Evolutionary conservation across 192 early-diverging fungal genomes (phyloP), one percentile per base, ranked within the genome.

Genomic region (Entophlyctis helioformis): DNA sequence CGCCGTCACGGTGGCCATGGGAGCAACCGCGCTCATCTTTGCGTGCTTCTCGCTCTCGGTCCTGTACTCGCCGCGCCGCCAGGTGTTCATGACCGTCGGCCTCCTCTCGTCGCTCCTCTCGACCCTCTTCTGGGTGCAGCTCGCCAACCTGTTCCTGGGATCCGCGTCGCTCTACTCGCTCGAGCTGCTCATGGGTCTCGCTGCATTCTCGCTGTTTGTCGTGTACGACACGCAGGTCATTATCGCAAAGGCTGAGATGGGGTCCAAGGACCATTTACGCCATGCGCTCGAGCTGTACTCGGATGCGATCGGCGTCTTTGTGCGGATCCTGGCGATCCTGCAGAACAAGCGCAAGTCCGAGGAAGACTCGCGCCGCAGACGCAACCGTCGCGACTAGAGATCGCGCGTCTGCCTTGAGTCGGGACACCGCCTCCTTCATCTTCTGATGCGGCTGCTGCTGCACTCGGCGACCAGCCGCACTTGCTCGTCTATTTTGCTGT

Each of bases 201-300:
- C 64, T 33, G 49, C 69, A 10, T 77, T 77, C 57, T 48, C 53
- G 22, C 27, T 53, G n/a, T 74, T 51, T 56, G 64, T 77, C 12
- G 36, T 77, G 13, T 77, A 62, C 48, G 74, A 77, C 49, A 77
- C 74, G 20, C 74, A 77, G 47, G 27, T 71, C 38, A 72, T 77
- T 43, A 57, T 77, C 28, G 54, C 60, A 27, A 59, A 57, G 42
- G 56, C 54, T 15, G 57, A 66, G 36, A 29, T 46, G 5, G 71
- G 71, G 23, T 53, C 20, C 6, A 23, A 48, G 10, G 57, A 68
- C 50, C 42, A 47, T 6, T 46, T 56, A 1, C 36, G 56, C 13
- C 64, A 71, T 49, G 51, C 62, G 9, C 21, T 66, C 23, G 62
- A 63, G 19, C 29, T 74, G 31, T 75, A 67, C 42, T 51, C 72